A percentile compares a stretch with the other conserved stretches of the same genome.
phyloP scores from a whole-genome alignment of 208 protist genomes.

The Trichomonas gallinae region DNA sequence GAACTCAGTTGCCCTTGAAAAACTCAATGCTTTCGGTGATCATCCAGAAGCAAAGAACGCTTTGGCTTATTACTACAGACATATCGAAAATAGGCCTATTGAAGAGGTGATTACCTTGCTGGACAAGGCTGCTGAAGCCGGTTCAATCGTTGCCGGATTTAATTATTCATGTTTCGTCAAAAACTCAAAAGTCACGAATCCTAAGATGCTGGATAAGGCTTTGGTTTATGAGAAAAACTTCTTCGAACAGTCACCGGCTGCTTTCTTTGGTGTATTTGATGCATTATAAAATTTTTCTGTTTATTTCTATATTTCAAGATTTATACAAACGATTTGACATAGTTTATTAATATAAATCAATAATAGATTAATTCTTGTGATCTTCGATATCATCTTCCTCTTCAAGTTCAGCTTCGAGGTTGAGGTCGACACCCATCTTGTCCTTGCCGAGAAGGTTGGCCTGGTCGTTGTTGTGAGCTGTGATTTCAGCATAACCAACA shows the following conservation, averaged over 20 bases:
- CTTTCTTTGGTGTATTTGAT: neutral
- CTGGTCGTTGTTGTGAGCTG: neutral
- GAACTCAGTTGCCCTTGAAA: neutral
- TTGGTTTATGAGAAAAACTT: neutral
- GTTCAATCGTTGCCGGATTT: neutral
- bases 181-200: neutral
- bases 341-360: neutral
- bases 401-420: neutral
- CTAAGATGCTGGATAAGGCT: neutral
- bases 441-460: neutral
- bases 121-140: neutral
- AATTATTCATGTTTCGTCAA: neutral
- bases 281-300: neutral
- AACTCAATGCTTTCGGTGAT: neutral
- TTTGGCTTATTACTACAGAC: neutral
- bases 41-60: neutral
- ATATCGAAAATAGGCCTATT: neutral
- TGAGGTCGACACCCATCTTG: neutral
- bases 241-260: neutral
- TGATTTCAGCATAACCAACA: neutral
- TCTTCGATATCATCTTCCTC: neutral
- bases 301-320: neutral
- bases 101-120: neutral
- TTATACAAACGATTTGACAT: too few relatives aligned
- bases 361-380: neutral